These are phyloP conservation scores for Backusella sp. DNA, from an alignment of 192 early-diverging fungal species.

Conservation along the genomic window DNA sequence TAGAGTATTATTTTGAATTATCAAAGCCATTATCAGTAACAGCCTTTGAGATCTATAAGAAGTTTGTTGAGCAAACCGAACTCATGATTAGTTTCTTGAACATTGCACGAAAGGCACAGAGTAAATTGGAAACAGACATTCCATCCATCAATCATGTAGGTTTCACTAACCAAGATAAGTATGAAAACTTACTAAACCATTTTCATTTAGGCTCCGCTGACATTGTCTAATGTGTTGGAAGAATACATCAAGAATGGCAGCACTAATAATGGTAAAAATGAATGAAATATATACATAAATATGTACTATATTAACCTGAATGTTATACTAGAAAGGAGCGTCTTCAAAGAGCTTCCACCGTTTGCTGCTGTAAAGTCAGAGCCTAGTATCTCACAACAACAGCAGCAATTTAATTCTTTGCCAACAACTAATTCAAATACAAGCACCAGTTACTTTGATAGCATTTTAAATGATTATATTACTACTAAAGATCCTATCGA, in stretches of 20 bases:
- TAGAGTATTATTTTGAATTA: slow-evolving; percentile 77
- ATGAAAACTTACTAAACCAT: not conserved
- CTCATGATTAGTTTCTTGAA: slow-evolving; percentile 68
- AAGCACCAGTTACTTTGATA: not conserved
- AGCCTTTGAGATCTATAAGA: slow-evolving; percentile 75
- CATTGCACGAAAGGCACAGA: slow-evolving; percentile 58
- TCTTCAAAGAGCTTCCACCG: not conserved
- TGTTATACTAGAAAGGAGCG: not conserved
- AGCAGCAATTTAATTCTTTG: not conserved
- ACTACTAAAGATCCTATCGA: not conserved
- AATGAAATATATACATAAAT: not conserved
- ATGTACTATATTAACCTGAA: not conserved
- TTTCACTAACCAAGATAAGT: not conserved
- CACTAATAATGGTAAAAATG: not conserved
- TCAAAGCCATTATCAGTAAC: slow-evolving; percentile 57
- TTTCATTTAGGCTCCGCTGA: slow-evolving; percentile 25
- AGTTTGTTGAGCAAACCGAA: slow-evolving; percentile 70
- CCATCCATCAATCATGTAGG: slow-evolving; percentile 75
- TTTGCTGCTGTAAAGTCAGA: not conserved
- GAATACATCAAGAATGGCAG: slow-evolving; percentile 18
- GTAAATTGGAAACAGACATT: slow-evolving; percentile 60
- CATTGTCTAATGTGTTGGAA: slow-evolving; percentile 24
- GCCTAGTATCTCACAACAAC: not conserved
- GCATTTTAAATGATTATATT: not conserved
- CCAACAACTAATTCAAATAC: not conserved